phyloP scores from a whole-genome alignment of 768 basidiomycete genomes.

The Termitomyces sp. region DNA sequence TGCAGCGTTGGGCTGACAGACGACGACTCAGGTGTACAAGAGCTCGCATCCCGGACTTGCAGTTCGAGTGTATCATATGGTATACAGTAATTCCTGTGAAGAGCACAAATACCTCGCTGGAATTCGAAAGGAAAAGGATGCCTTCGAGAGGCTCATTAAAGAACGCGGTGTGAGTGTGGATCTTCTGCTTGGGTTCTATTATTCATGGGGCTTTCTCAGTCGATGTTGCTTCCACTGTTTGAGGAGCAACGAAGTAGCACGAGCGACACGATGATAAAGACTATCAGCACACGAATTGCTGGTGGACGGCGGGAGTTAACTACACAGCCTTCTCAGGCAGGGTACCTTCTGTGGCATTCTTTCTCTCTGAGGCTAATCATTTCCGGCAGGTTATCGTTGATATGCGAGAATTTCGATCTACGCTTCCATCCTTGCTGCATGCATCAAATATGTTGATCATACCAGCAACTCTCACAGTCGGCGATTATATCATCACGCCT shows the following conservation, averaged over 20 bases:
- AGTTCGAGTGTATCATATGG: constrained; percentile 91
- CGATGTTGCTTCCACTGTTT: constrained; percentile 82
- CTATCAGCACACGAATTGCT: constrained; percentile 79
- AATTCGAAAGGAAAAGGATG: constrained; percentile 86
- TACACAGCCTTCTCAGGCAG: constrained; percentile 59
- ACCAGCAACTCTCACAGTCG: constrained; percentile 91
- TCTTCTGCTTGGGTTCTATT: background rate
- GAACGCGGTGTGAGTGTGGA: constrained; percentile 72
- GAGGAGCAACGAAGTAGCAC: constrained; percentile 47
- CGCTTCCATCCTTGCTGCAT: constrained; percentile 85
- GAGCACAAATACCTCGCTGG: constrained; percentile 93
- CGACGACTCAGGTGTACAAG: constrained; percentile 64
- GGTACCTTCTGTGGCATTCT: constrained; percentile 3
- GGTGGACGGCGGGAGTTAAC: constrained; percentile 73
- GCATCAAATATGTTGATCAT: constrained; percentile 73
- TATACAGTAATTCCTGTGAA: constrained; percentile 90
- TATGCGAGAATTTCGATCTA: constrained; percentile 93
- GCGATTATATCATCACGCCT: constrained; percentile 93
- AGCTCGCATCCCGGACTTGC: constrained; percentile 76
- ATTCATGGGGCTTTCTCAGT: constrained; percentile 33
- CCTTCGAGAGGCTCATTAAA: constrained; percentile 88
- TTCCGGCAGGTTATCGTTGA: constrained; percentile 81
- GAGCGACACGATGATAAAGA: constrained; percentile 64
- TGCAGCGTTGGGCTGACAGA: background rate
- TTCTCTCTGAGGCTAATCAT: background rate